phyloP scores from a whole-genome alignment of 1,284 basidiomycete genomes.

The Apiotrichum gracile region DNA sequence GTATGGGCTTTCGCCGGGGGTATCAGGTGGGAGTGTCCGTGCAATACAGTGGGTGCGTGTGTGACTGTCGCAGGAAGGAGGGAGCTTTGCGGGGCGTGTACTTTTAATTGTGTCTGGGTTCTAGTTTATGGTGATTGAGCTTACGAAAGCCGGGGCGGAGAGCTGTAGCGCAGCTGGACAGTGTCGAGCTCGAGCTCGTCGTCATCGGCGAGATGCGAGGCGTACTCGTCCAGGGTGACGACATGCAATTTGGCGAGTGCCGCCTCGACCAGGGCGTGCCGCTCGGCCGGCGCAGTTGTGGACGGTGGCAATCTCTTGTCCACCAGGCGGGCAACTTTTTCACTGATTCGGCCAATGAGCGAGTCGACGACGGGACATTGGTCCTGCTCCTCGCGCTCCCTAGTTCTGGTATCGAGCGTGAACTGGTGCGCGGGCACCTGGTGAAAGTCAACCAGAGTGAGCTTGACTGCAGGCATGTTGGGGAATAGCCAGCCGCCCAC shows the following conservation, averaged over 20 bases:
- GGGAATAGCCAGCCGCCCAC: slow-evolving; percentile 1
- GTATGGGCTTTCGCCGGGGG: no score
- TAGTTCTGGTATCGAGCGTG: neutral
- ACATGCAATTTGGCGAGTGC: neutral
- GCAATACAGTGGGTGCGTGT: no score
- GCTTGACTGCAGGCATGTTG: neutral
- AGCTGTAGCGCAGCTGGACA: neutral
- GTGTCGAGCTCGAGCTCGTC: neutral
- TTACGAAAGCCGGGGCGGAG: no score
- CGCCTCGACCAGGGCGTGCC: neutral
- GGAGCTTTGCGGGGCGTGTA: no score
- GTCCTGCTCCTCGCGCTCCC: neutral
- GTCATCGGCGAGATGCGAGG: no score
- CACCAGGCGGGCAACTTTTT: neutral
- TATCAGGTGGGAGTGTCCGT: no score
- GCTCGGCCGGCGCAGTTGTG: neutral
- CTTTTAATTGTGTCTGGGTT: no score
- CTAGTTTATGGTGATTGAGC: no score
- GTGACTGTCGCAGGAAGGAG: no score
- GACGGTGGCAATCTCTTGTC: neutral
- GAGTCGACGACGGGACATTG: neutral
- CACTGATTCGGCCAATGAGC: neutral
- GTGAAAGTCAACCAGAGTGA: neutral
- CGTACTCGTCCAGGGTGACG: neutral
- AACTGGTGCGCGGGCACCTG: neutral